Evolutionary conservation across 768 basidiomycete species (phyloP).

Genomic region (Naganishia vaughanmartiniae): DNA sequence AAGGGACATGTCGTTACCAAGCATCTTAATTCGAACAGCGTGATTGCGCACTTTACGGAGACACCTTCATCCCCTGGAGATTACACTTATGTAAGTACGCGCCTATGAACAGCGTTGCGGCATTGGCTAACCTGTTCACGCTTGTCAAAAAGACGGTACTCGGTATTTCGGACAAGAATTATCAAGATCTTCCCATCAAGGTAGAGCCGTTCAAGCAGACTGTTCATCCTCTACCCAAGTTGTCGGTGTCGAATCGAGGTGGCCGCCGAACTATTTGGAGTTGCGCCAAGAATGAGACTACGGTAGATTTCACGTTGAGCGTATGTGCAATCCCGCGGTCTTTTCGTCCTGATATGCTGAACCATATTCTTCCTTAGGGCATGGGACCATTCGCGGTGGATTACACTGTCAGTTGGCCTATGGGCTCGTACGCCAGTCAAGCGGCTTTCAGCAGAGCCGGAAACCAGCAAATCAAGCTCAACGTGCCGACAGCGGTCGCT

Average conservation of each 20-base stretch:
- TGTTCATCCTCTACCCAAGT: constrained; percentile 76
- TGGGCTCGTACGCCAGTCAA: constrained; percentile 33
- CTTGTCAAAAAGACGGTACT: constrained; percentile 57
- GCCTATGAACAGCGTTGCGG: not conserved
- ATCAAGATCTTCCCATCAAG: constrained; percentile 69
- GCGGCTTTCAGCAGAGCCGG: constrained; percentile 61
- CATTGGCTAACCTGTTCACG: not conserved
- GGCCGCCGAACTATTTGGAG: constrained; percentile 9
- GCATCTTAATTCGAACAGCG: constrained; percentile 1
- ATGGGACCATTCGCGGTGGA: constrained; percentile 86
- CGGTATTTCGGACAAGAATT: constrained; percentile 77
- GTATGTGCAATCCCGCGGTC: constrained; percentile 1
- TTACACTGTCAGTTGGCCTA: constrained; percentile 73
- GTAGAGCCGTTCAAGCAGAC: constrained; percentile 77
- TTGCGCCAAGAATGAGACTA: constrained; percentile 23
- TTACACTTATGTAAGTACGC: constrained; percentile 65
- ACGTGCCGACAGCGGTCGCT: constrained; percentile 38
- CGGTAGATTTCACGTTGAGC: not conserved
- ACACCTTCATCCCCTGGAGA: constrained; percentile 62
- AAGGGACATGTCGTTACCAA: not conserved
- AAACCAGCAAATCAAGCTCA: constrained; percentile 63
- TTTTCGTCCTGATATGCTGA: not conserved
- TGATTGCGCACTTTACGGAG: constrained; percentile 9
- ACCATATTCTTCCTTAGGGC: constrained; percentile 58
- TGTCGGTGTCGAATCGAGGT: constrained; percentile 4